phyloP scores from a whole-genome alignment of 805 yeast species.

The Schizosaccharomyces osmophilus region DNA sequence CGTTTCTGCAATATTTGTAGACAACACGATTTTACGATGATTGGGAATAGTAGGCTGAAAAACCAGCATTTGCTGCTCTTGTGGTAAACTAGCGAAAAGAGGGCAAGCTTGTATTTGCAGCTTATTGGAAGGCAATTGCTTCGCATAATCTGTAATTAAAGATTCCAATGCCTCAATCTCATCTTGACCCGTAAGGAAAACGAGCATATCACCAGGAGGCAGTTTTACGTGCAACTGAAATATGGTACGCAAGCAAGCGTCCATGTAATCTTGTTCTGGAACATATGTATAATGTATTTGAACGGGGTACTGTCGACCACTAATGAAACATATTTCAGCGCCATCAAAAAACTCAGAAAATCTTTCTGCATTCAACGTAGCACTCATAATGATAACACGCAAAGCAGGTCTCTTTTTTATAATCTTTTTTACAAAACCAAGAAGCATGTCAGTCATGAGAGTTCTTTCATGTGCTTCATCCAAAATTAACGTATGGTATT shows the following conservation, averaged over 20 bases:
- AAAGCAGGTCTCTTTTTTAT: constrained; percentile 29
- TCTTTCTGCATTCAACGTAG: constrained; percentile 75
- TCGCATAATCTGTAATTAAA: constrained; percentile 19
- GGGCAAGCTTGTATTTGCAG: constrained; percentile 55
- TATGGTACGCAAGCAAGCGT: constrained; percentile 45
- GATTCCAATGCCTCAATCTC: constrained; percentile 73
- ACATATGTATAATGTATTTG: constrained; percentile 38
- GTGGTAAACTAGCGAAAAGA: constrained; percentile 80
- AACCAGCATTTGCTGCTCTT: constrained; percentile 57
- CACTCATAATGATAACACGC: constrained; percentile 74
- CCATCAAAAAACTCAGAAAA: constrained; percentile 54
- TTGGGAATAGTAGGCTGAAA: constrained; percentile 40
- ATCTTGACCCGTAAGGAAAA: constrained; percentile 89
- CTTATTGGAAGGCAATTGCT: neutral
- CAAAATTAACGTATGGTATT: constrained; percentile 53
- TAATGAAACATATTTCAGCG: constrained; percentile 64
- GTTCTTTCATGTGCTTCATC: constrained; percentile 98
- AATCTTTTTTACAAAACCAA: constrained; percentile 66
- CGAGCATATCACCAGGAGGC: constrained; percentile 70
- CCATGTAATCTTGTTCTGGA: constrained; percentile 63
- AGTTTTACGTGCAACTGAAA: constrained; percentile 61
- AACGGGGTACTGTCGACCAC: constrained; percentile 77
- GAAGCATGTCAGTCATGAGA: constrained; percentile 61
- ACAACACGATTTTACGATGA: constrained; percentile 62
- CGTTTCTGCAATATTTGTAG: constrained; percentile 95